Percentiles rank a stretch among this genome's conserved stretches.
Conservation (phyloP, 2,329 filamentous ascomycete species). For the Fusarium humuli region DNA sequence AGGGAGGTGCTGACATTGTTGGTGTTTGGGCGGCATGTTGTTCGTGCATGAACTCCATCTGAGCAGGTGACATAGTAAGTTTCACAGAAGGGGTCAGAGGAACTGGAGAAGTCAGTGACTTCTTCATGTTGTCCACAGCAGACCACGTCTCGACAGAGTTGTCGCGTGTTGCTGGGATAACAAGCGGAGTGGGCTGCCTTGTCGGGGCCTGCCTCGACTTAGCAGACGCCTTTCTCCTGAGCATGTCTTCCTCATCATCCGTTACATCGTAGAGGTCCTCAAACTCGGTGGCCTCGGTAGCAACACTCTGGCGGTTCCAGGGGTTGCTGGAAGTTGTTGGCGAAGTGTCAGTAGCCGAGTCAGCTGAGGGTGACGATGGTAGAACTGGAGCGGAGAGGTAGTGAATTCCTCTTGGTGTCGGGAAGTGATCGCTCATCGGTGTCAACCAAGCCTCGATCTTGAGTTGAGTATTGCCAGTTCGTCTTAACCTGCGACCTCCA, state of each 20-base stretch:
- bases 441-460: slow-evolving; percentile 70
- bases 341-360: slow-evolving; percentile 64
- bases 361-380: slow-evolving; percentile 69
- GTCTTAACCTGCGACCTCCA: slow-evolving; percentile 42
- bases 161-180: slow-evolving; percentile 61
- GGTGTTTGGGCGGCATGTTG: slow-evolving; percentile 75
- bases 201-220: slow-evolving; percentile 57
- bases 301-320: slow-evolving; percentile 72
- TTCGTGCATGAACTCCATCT: slow-evolving; percentile 75
- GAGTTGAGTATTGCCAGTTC: slow-evolving; percentile 55
- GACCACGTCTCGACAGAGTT: slow-evolving; percentile 57
- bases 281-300: slow-evolving; percentile 78
- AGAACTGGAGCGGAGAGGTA: slow-evolving; percentile 73
- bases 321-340: slow-evolving; percentile 67
- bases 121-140: slow-evolving; percentile 58
- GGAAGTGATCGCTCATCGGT: slow-evolving; percentile 73
- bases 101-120: slow-evolving; percentile 65
- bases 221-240: slow-evolving; percentile 48
- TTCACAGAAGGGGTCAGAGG: slow-evolving; percentile 73
- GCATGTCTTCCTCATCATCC: slow-evolving; percentile 73
- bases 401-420: slow-evolving; percentile 75
- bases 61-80: slow-evolving; percentile 80
- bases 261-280: slow-evolving; percentile 90
- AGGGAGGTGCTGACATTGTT: slow-evolving; percentile 83
- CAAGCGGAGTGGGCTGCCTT: slow-evolving; percentile 58